These are phyloP conservation scores for Melaleuca alternifolia DNA, from an alignment of 345 rosid genomes.

Conservation along the genomic window DNA sequence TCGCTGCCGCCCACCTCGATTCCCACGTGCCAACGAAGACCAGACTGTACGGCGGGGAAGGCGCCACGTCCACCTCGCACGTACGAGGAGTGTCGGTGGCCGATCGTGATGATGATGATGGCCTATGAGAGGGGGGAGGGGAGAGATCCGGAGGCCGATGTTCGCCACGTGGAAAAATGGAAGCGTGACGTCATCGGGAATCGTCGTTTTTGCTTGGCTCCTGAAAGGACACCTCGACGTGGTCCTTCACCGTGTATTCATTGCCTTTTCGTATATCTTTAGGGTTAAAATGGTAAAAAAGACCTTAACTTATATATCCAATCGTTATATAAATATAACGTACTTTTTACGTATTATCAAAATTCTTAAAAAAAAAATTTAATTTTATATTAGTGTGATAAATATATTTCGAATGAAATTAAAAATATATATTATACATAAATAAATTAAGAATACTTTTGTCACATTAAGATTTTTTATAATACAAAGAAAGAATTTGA, in stretches of 20 bases:
- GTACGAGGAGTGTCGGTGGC: slow-evolving; percentile 30
- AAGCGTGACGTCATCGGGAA: background rate
- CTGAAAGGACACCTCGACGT: background rate
- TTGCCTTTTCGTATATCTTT: background rate
- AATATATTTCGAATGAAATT: no score
- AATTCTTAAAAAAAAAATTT: no score
- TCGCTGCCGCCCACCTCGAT: background rate
- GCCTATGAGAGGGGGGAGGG: background rate
- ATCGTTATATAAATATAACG: no score
- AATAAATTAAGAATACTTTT: no score
- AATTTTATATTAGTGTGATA: no score
- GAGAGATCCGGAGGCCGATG: background rate
- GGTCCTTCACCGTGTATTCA: background rate
- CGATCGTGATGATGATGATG: background rate
- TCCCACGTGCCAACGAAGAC: slow-evolving; percentile 15
- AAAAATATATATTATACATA: no score
- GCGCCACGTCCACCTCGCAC: slow-evolving; percentile 13
- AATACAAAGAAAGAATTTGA: no score
- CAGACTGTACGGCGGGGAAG: background rate
- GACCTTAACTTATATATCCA: no score
- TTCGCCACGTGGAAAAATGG: background rate
- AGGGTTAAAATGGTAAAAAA: no score
- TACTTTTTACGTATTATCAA: no score
- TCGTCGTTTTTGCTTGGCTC: background rate
- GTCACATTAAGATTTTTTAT: no score